Base-by-base conservation (phyloP, 2,329 filamentous ascomycete genomes). In the Monosporascus sp. region DNA sequence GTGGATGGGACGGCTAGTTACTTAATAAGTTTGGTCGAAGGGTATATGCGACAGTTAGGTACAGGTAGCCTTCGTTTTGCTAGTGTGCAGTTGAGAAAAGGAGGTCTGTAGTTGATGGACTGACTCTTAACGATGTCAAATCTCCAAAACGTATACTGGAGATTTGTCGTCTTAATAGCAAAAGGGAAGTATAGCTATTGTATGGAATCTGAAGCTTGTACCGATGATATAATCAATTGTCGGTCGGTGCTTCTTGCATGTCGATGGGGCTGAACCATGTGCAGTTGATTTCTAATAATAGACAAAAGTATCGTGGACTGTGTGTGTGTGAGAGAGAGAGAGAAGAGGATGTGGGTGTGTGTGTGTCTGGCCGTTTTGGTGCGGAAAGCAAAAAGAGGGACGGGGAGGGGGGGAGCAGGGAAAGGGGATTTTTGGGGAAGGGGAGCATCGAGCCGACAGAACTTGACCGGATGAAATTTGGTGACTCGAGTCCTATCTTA, bases 221-320 rank as follows among this genome's bases (percentile, higher is more conserved):
- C 39, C 39, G 18, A 43, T 43, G 39, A 43, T 43, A 24, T 2
- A 43, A 41, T 57, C 55, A 59, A 61, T 60, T 58, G 61, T 52
- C 52, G 62, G 63, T 63, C 61, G 64, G 65, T 65, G 63, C 31
- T 61, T 64, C 62, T 63, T 70, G 68, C 67, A 69, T 65, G 66
- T 63, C 65, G 63, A 71, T 75, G 75, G 74, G 75, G 75, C 73
- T 76, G 74, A 72, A 76, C 73, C 72, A 74, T 72, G 70, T 68
- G 41, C 41, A 44, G 41, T 44, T 17, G 38, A 22, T 72, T 77
- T 71, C 75, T 77, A 78, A 77, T 75, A 74, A 76, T 77, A 78
- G 75, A 73, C 59, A 63, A 64, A 24, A 46, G 18, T 68, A 72
- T 74, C 68, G 70, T 74, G 73, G 61, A 59, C 52, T 47, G 55